phyloP scores from a whole-genome alignment of 768 basidiomycete genomes.

The Leccinum sublutescens region DNA sequence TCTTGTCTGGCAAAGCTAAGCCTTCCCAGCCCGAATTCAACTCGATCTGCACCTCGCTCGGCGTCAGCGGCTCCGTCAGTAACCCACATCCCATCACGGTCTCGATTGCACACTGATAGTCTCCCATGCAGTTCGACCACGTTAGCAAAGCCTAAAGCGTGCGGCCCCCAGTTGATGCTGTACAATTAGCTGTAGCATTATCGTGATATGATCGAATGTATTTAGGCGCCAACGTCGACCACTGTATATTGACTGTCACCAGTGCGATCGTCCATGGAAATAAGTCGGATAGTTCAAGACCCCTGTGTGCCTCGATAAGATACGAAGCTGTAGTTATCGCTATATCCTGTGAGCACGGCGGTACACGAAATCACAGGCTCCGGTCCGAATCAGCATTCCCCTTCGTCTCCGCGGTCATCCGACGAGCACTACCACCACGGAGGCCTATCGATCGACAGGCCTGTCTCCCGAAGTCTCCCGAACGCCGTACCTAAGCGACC shows the following conservation, averaged over 20 bases:
- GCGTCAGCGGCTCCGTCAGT: slow-evolving; percentile 38
- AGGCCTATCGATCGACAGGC: neutral
- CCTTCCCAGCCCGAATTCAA: slow-evolving; percentile 52
- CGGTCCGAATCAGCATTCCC: neutral
- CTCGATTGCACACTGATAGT: neutral
- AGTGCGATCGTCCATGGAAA: neutral
- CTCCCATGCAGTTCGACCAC: neutral
- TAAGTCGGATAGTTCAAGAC: neutral
- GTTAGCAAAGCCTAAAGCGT: neutral
- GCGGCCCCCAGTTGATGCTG: neutral
- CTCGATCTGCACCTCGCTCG: slow-evolving; percentile 43
- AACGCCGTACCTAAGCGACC: neutral
- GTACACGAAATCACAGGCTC: neutral
- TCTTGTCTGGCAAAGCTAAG: slow-evolving; percentile 43
- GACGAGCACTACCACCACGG: neutral
- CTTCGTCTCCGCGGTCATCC: slow-evolving; percentile 1
- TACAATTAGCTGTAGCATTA: slow-evolving; percentile 14
- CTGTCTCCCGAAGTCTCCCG: neutral
- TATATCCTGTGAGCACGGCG: neutral
- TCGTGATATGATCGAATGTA: slow-evolving; percentile 4
- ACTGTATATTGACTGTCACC: neutral
- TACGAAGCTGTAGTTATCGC: neutral
- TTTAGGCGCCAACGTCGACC: neutral
- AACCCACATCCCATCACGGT: neutral
- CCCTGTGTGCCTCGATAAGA: neutral